Percentiles rank a stretch among this genome's conserved stretches.
Evolutionary conservation across 2,329 filamentous ascomycete genomes (phyloP).

Genomic region (Chrysoporthe austroafricana): DNA sequence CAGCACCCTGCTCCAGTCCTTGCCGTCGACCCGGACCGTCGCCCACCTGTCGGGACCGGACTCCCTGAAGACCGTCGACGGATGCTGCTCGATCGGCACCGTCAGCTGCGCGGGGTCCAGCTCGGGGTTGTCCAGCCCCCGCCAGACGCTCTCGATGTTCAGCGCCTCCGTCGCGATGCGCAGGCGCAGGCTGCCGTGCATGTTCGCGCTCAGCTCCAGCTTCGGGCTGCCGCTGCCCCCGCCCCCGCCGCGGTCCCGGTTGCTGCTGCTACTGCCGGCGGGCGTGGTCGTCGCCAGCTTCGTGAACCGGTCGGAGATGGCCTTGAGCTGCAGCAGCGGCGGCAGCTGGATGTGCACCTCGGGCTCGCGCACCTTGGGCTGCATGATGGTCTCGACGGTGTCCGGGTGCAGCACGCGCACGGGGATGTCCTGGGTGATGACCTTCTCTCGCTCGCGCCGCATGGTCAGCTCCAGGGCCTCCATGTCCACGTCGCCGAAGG

Average conservation of each 20-base stretch:
- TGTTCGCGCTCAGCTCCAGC: constrained; percentile 88
- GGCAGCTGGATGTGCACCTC: constrained; percentile 94
- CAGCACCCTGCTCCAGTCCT: constrained; percentile 92
- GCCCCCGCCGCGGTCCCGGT: constrained; percentile 11
- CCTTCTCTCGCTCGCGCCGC: constrained; percentile 78
- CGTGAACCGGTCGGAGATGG: constrained; percentile 93
- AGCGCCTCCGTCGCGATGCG: constrained; percentile 82
- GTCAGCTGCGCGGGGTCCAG: constrained; percentile 78
- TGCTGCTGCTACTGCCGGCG: constrained; percentile 30
- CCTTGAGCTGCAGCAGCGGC: constrained; percentile 84
- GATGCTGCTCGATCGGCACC: constrained; percentile 75
- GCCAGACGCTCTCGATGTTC: constrained; percentile 85
- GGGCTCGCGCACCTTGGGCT: constrained; percentile 86
- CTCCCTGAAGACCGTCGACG: constrained; percentile 77
- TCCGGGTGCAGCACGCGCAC: constrained; percentile 84
- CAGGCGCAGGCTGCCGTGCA: constrained; percentile 85
- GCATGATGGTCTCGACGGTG: constrained; percentile 89
- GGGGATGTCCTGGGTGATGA: constrained; percentile 96
- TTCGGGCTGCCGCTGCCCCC: constrained; percentile 55
- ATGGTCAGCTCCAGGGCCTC: constrained; percentile 58
- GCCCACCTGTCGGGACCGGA: constrained; percentile 84
- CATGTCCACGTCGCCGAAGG: constrained; percentile 51
- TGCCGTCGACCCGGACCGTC: constrained; percentile 86
- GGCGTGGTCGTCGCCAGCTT: constrained; percentile 64
- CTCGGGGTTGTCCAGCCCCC: constrained; percentile 82